Conservation (phyloP, 148 eudicot species). For the Cornus suecica region DNA sequence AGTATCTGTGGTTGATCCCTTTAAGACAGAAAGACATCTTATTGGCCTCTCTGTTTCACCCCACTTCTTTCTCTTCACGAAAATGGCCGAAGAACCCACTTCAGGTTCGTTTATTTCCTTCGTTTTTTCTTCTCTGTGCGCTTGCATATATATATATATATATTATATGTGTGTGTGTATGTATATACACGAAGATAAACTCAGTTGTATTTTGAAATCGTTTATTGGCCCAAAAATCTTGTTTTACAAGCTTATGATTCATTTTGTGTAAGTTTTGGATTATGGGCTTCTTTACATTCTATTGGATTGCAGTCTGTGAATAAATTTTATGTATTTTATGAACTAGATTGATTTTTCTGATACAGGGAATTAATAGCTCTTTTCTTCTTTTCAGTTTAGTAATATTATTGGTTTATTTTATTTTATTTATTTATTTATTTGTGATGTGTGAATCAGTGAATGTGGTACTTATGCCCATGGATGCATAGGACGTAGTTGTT, state of each 20-base stretch:
- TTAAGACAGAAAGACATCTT: too few species aligned
- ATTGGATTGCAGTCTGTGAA: background rate
- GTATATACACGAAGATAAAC: too few species aligned
- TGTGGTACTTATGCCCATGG: background rate
- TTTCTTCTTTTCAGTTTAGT: too few species aligned
- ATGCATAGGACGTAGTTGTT: background rate
- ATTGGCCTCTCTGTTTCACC: background rate
- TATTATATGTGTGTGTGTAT: background rate
- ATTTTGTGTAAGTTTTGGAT: background rate
- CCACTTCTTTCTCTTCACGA: background rate
- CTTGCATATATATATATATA: too few species aligned
- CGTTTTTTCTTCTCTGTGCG: too few species aligned
- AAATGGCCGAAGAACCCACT: constrained; percentile 38
- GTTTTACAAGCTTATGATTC: background rate
- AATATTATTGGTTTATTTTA: too few species aligned
- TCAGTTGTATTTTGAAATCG: background rate
- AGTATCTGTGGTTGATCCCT: too few species aligned
- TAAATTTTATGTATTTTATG: background rate
- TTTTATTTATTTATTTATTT: background rate
- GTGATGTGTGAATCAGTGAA: background rate
- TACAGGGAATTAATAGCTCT: background rate
- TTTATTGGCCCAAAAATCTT: background rate
- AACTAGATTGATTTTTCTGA: constrained; percentile 4
- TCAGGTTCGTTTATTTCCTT: constrained; percentile 35
- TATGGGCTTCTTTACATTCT: background rate